Evolutionary conservation across 441 rosid genomes (phyloP), one percentile per base, ranked within the genome.

Genomic region (Breynia disticha): DNA sequence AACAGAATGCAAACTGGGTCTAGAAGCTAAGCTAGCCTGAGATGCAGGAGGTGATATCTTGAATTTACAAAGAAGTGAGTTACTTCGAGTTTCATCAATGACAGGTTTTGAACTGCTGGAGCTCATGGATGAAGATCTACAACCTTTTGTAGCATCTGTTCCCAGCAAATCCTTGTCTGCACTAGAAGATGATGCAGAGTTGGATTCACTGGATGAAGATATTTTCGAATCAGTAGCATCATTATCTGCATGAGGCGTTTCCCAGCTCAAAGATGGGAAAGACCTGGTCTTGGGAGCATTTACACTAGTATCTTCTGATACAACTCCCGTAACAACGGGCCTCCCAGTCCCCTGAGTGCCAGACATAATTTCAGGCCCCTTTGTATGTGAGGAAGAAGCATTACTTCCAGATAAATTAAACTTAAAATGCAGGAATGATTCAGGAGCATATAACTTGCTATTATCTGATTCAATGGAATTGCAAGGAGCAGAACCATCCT

Each of bases 351-450:
- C 63, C 12, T 18, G 19, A 45, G 63, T 48, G 38, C 50, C 35
- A 58, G 63, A 50, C 18, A 65, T 61, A 15, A 45, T 59, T 57
- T 50, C 60, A 14, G 67, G 32, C 16, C 57, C 43, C 50, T 60
- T 61, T 32, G 58, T 19, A 55, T 21, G 52, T 17, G 47, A 52
- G 22, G 74, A 48, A 59, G 54, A 59, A 17, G 55, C 51, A 46
- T 61, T 35, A 56, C 52, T 53, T 58, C 76, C 66, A n/a, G 81
- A 61, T 59, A 76, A 54, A 61, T 67, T 67, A 62, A 73, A 73
- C 53, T 82, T 77, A 67, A 74, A 68, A 28, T 57, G 75, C 48
- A 67, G 60, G 60, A 77, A 62, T 56, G 89, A 64, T 51, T 53
- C 75, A 41, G 68, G 66, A 60, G 67, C 56, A 54, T 72, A 58